Percentiles rank a stretch among this genome's conserved stretches.
Conservation (phyloP, 306 rosid genomes). For the Cicer yamashitae region DNA sequence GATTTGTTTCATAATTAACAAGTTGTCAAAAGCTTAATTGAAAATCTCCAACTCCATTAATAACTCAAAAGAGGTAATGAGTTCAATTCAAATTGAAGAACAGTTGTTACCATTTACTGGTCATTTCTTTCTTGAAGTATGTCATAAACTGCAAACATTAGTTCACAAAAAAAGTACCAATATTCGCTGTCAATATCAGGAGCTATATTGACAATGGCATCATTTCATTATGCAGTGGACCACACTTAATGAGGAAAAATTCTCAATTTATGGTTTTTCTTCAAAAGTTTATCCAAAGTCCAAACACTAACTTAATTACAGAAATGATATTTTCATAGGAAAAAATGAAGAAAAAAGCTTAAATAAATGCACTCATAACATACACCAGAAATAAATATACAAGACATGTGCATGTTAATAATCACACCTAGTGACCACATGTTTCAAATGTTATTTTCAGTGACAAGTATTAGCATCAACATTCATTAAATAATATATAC, state of each 20-base stretch:
- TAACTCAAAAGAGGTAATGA: slow-evolving; percentile 5
- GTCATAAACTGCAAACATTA: slow-evolving; percentile 2
- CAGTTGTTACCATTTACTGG: slow-evolving; percentile 19
- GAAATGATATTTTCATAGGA: background rate
- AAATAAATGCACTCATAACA: background rate
- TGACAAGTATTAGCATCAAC: background rate
- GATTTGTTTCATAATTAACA: slow-evolving; percentile 24
- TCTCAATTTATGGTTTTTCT: background rate
- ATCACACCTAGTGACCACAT: background rate
- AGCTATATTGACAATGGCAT: slow-evolving; percentile 16
- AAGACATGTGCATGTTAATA: slow-evolving; percentile 26
- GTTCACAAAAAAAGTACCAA: slow-evolving; percentile 9
- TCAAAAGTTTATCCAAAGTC: slow-evolving; percentile 13
- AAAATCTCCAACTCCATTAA: slow-evolving; percentile 8
- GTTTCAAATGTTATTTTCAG: slow-evolving; percentile 13
- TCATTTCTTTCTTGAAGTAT: slow-evolving; percentile 16
- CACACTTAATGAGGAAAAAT: background rate
- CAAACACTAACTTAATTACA: background rate
- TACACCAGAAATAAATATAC: background rate
- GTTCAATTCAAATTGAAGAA: slow-evolving; percentile 31
- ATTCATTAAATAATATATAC: slow-evolving; percentile 22
- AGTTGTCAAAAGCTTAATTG: background rate
- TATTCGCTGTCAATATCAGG: background rate
- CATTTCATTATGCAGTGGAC: background rate
- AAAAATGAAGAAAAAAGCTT: background rate